A percentile compares a stretch with the other conserved stretches of the same genome.
phyloP scores from a whole-genome alignment of 2,329 filamentous ascomycete species.

The Curvularia spicifera region DNA sequence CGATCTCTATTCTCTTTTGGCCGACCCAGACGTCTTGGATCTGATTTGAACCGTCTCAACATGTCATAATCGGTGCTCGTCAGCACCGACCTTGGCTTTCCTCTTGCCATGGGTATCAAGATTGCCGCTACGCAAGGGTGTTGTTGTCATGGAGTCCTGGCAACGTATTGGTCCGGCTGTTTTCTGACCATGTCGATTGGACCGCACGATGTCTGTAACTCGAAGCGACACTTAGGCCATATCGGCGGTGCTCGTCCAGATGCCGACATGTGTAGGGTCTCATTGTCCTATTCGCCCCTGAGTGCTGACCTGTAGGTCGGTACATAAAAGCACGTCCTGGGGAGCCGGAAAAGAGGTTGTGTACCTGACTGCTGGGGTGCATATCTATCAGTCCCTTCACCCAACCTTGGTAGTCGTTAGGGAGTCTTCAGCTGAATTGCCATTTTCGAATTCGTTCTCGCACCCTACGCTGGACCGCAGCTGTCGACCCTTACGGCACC shows the following conservation, averaged over 20 bases:
- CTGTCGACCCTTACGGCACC: constrained; percentile 3
- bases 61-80: constrained; percentile 35
- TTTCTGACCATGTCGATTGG: constrained; percentile 17
- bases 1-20: constrained; percentile 22
- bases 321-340: constrained; percentile 25
- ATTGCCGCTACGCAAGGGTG: constrained; percentile 11
- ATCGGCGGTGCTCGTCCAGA: constrained; percentile 12
- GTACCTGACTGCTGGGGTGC: constrained; percentile 10
- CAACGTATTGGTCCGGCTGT: constrained; percentile 8
- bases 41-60: constrained; percentile 17
- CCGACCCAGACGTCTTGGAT: constrained; percentile 18
- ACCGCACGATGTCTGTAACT: constrained; percentile 6
- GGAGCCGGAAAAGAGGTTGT: constrained; percentile 30
- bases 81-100: constrained; percentile 21
- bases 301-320: constrained; percentile 10
- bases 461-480: constrained; percentile 2
- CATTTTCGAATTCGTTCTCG: constrained; percentile 2
- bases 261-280: constrained; percentile 11
- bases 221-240: constrained; percentile 9
- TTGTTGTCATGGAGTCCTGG: constrained; percentile 10
- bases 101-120: constrained; percentile 18
- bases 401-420: constrained; percentile 9
- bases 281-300: constrained; percentile 14
- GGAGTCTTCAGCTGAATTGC: constrained; percentile 7
- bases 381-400: constrained; percentile 26